A percentile compares a stretch with the other conserved stretches of the same genome.
phyloP scores from a whole-genome alignment of 108 stramenopile genomes.

The Stephanodiscus minutulus region DNA sequence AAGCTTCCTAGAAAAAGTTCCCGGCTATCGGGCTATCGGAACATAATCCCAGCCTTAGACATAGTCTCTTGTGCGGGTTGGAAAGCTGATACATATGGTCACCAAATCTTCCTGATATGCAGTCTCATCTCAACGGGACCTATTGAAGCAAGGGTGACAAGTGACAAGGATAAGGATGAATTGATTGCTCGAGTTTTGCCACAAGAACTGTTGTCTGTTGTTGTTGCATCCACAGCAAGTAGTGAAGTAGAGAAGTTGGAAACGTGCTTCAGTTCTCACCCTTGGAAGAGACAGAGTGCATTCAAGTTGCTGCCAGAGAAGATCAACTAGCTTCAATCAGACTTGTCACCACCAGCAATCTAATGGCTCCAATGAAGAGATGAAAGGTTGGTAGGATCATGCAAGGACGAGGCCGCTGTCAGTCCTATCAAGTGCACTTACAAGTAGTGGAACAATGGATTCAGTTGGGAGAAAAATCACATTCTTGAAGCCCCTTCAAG shows the following conservation, averaged over 20 bases:
- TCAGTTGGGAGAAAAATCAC: conserved; percentile 40
- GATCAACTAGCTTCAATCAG: conserved; percentile 5
- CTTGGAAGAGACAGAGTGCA: conserved; percentile 13
- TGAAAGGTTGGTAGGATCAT: conserved; percentile 20
- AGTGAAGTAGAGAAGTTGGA: conserved; percentile 30
- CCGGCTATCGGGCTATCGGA: no score
- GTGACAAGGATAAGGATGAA: no score
- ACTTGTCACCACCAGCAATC: conserved; percentile 4
- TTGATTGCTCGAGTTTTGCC: no score
- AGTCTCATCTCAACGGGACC: no score
- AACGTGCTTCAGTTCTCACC: conserved; percentile 15
- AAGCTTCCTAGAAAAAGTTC: no score
- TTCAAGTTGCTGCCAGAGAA: conserved; percentile 8
- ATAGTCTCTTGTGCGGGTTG: no score
- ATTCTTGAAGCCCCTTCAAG: conserved; percentile 36
- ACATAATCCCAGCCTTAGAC: no score
- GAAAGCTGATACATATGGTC: no score
- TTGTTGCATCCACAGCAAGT: conserved; percentile 10
- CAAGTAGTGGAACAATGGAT: conserved; percentile 23
- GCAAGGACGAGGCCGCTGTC: conserved; percentile 33
- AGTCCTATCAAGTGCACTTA: no score
- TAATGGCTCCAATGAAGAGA: conserved; percentile 9
- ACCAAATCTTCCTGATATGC: no score
- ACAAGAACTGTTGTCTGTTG: no score
- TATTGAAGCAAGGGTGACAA: no score